Percentiles rank a stretch among this genome's conserved stretches.
These are phyloP conservation scores for Trichoderma virens DNA, from an alignment of 495 filamentous ascomycete genomes.

Conservation along the genomic window DNA sequence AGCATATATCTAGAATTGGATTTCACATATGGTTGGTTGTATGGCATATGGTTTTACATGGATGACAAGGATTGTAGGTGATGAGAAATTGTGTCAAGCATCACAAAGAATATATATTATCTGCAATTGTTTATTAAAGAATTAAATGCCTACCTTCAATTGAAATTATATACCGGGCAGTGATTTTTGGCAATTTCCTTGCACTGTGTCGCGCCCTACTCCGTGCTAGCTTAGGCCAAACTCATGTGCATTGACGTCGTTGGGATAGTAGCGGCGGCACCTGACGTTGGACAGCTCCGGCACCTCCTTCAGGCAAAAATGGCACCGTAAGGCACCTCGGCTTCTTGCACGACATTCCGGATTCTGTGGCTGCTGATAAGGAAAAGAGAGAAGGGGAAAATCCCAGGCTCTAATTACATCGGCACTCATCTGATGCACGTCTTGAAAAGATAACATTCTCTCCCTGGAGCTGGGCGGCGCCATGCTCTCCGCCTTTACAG, in stretches of 20 bases:
- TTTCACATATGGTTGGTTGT: neutral
- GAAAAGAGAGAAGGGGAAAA: too few relatives aligned
- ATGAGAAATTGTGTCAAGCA: neutral
- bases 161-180: neutral
- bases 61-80: neutral
- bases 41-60: neutral
- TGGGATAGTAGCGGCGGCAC: neutral
- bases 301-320: neutral
- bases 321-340: neutral
- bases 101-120: neutral
- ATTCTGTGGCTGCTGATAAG: neutral
- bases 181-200: neutral
- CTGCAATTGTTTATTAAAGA: neutral
- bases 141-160: neutral
- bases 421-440: conserved; percentile 2
- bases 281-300: neutral
- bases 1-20: neutral
- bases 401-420: neutral
- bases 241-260: neutral
- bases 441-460: conserved; percentile 12
- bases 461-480: conserved; percentile 28
- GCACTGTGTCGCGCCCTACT: neutral
- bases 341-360: neutral
- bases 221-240: neutral
- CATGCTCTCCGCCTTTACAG: conserved; percentile 98